Evolutionary conservation across 2,329 filamentous ascomycete genomes (phyloP), one percentile per base, ranked within the genome.

Genomic region (Pyrenophora teres): DNA sequence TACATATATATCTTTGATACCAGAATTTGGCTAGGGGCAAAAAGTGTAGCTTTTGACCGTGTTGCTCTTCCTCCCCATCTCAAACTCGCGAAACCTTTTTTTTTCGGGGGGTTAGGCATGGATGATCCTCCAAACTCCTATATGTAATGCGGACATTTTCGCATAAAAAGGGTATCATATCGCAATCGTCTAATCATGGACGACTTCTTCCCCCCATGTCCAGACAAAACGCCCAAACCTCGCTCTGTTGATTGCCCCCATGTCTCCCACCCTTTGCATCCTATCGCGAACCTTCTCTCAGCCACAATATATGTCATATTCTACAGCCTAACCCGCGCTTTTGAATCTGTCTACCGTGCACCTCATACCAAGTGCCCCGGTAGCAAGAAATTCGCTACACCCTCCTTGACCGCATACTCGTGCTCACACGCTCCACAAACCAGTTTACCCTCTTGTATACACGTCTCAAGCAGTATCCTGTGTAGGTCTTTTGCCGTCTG

Each of bases 331-430:
- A 7, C 18, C 18, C 19, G 9, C n/a, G 2, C 23, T 15, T 30
- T 3, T 15, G 10, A 6, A 5, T 21, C 16, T 18, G 12, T 30
- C n/a, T 18, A 12, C 5, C 19, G 1, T 32, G 12, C 31, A 9
- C 27, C 52, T 78, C 71, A 83, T 30, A 92, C 94, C 74, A 99
- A 77, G 78, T 99, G 94, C 67, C 89, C 94, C 10, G 94, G 94
- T 63, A 99, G 77, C 70, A 99, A 77, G 69, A 99, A 99, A 75
- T 97, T 97, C 53, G 92, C 91, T 73, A 97, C 96, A 4, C 94
- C 94, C 76, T 99, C 93, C 72, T 94, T 92, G 57, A 99, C 87
- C 52, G 86, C 86, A 75, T 97, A 99, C 78, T 96, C 90, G 72
- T 97, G 93, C 40, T 89, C 90, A 71, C 94, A 99, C 74, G 89